Evolutionary conservation across 768 basidiomycete species (phyloP), one percentile per base, ranked within the genome.

Genomic region (Leucogyrophana mollusca): DNA sequence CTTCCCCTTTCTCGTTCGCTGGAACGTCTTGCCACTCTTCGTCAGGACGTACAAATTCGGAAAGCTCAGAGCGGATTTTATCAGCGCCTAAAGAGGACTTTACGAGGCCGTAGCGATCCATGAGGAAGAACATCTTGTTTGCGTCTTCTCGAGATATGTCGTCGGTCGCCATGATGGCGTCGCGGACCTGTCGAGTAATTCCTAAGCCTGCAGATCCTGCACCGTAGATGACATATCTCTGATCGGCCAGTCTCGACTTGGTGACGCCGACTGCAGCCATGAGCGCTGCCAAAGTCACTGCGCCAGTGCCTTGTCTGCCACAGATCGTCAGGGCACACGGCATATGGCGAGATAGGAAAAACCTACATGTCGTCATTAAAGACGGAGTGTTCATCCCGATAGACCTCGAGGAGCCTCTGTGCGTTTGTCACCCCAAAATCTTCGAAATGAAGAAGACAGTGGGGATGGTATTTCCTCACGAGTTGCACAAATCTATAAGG

Each of bases 281-380:
- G 34, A 87, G 63, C 9, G 80, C 79, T 0, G 87, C 76, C 17
- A 90, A 74, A 1, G 85, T 83, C 24, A 90, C 87, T 0, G 87
- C 83, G 21, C 88, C 83, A 8, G 90, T 85, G 27, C 85, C 84
- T 72, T 87, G 85, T 21, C 83, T 87, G 47, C n/a, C n/a, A n/a
- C 13, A 9, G n/a, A 40, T 23, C 16, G 9, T 18, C 2, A 24
- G 33, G 30, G 23, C 46, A 21, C 14, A 11, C 8, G 30, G 40
- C 13, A 18, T 14, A 13, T 24, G 21, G 6, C 2, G 10, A 13
- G 35, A 37, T 57, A 61, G 42, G 2, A 2, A 18, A 32, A n/a
- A 55, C 67, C 1, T 61, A 85, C 85, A 92, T 86, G 60, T 94
- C 90, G 51, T 94, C 91, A 59, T 94, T 94, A 73, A 93, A 87